Evolutionary conservation across 805 yeast genomes (phyloP), one percentile per base, ranked within the genome.

Genomic region (Saturnispora hagleri): DNA sequence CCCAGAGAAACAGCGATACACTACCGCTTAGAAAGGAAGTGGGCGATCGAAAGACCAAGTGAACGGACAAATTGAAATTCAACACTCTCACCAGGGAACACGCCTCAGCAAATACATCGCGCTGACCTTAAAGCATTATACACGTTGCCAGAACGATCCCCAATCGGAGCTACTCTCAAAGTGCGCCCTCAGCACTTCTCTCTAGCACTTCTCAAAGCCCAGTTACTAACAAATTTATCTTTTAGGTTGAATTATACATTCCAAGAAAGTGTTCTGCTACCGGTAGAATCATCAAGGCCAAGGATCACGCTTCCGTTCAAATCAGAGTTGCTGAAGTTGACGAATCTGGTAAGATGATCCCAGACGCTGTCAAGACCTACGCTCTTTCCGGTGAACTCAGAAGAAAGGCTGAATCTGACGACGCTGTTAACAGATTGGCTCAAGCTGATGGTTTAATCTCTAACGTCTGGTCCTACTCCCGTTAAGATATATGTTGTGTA

Each of bases 241-340:
- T 66, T 50, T 66, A 88, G 97, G 97, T 93, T 78, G 99, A 93
- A 85, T 89, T 93, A 79, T 93, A 93, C 95, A 95, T 91, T 78
- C 99, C 99, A 82, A 89, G 99, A 86, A 93, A 93, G 83, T 93
- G 99, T 84, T 93, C 99, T 79, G 99, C 99, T 73, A 89, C 99
- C 79, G 90, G 89, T 96, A 89, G 97, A 83, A 89, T 93, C 81
- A 90, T 93, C 85, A 89, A 89, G 83, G 90, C 99, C 71, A 90
- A 93, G 84, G 99, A 93, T 80, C 99, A 93, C 79, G 93, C 97
- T 67, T 87, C 98, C 62, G 97, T 93, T 68, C 99, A 93, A 81
- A 86, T 93, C 80, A 91, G 87, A 91, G 82, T 93, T 69, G 98
- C 96, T 71, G 89, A 91, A 78, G 96, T 93, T 71, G 97, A 93